These are phyloP conservation scores for Leccinum pellstonianum DNA, from an alignment of 768 basidiomycete genomes.

Conservation along the genomic window DNA sequence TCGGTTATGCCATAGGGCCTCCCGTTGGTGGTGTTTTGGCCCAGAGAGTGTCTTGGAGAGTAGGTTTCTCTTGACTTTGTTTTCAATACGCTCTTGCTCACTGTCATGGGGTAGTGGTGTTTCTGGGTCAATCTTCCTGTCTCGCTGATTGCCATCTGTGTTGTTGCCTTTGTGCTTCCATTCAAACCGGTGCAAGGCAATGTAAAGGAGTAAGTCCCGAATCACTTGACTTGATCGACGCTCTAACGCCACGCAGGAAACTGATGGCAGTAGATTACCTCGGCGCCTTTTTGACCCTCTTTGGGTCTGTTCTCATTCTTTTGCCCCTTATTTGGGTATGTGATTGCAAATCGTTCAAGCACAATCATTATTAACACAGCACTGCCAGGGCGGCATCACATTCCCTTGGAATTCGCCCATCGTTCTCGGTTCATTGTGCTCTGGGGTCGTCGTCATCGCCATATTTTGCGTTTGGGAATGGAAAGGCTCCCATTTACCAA, in stretches of 20 bases:
- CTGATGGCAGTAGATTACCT: conserved; percentile 63
- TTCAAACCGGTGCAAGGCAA: conserved; percentile 66
- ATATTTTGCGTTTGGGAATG: conserved; percentile 74
- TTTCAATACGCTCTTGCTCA: not conserved
- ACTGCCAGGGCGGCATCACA: conserved; percentile 59
- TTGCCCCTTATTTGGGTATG: conserved; percentile 72
- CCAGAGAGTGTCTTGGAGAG: conserved; percentile 62
- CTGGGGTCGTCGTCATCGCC: conserved; percentile 50
- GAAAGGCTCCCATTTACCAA: conserved; percentile 66
- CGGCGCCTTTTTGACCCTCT: conserved; percentile 56
- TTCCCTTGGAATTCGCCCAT: conserved; percentile 71
- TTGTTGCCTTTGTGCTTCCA: conserved; percentile 63
- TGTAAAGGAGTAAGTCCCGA: conserved; percentile 42
- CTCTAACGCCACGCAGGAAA: conserved; percentile 42
- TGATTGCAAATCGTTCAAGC: not conserved
- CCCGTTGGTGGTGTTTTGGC: conserved; percentile 65
- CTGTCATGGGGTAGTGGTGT: conserved; percentile 51
- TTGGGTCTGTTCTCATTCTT: conserved; percentile 60
- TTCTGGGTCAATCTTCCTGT: conserved; percentile 73
- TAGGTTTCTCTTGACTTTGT: conserved; percentile 29
- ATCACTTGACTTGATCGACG: not conserved
- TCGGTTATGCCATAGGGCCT: conserved; percentile 67
- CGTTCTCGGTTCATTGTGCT: conserved; percentile 58
- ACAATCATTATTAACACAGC: conserved; percentile 1
- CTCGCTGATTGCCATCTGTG: conserved; percentile 49